Evolutionary conservation across 1,139 yeast species (phyloP).

Genomic region (Yarrowia galli): DNA sequence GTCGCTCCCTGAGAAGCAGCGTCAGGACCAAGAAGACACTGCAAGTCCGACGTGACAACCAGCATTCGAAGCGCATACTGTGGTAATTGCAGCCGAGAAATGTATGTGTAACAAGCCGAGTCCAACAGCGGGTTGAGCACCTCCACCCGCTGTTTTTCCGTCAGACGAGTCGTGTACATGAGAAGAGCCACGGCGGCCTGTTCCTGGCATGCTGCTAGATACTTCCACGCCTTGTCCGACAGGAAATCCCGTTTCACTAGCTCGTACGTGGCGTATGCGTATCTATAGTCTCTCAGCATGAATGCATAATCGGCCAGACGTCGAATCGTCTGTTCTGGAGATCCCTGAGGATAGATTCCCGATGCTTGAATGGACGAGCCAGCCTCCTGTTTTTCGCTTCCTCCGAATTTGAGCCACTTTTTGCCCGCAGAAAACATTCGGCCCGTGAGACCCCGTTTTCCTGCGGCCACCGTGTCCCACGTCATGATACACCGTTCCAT

Average conservation of each 20-base stretch:
- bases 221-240: slow-evolving; percentile 81
- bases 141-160: slow-evolving; percentile 66
- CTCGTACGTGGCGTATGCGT: slow-evolving; percentile 86
- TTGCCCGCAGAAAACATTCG: slow-evolving; percentile 73
- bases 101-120: slow-evolving; percentile 65
- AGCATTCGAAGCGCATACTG: slow-evolving; percentile 64
- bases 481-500: slow-evolving; percentile 75
- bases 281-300: slow-evolving; percentile 85
- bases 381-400: slow-evolving; percentile 13
- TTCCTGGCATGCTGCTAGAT: slow-evolving; percentile 86
- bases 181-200: slow-evolving; percentile 80
- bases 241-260: slow-evolving; percentile 78
- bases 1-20: slow-evolving; percentile 51
- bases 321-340: slow-evolving; percentile 78
- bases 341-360: slow-evolving; percentile 42
- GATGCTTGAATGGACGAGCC: slow-evolving; percentile 40
- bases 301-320: slow-evolving; percentile 92
- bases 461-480: slow-evolving; percentile 79
- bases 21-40: slow-evolving; percentile 47
- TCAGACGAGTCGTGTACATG: slow-evolving; percentile 66
- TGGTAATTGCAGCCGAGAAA: slow-evolving; percentile 69
- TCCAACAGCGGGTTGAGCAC: slow-evolving; percentile 72
- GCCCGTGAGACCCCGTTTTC: slow-evolving; percentile 75
- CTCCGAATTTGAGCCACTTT: slow-evolving; percentile 56
- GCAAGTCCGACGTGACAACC: slow-evolving; percentile 52